Percentiles rank a stretch among this genome's conserved stretches.
These are phyloP conservation scores for Crithidia sp. DNA, from an alignment of 208 protist species.

Conservation along the genomic window DNA sequence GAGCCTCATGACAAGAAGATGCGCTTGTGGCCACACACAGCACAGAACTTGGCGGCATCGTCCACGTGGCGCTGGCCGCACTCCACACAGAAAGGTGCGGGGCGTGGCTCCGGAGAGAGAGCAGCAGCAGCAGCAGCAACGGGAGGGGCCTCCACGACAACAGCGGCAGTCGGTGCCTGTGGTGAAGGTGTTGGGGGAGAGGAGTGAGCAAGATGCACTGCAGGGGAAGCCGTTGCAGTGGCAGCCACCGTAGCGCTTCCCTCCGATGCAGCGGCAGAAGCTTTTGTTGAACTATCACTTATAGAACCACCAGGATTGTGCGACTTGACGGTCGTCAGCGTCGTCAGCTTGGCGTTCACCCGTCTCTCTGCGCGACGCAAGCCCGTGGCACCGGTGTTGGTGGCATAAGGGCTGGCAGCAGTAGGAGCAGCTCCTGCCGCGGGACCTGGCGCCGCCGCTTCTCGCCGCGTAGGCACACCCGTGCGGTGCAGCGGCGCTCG, in stretches of 20 bases:
- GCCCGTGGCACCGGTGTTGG: neutral
- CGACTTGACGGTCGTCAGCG: neutral
- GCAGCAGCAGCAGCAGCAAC: neutral
- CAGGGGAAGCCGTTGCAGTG: too few species aligned
- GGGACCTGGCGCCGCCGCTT: neutral
- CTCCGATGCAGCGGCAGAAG: neutral
- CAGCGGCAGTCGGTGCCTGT: neutral
- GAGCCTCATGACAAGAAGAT: slow-evolving; percentile 25
- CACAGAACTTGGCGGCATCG: slow-evolving; percentile 81
- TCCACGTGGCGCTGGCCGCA: slow-evolving; percentile 76
- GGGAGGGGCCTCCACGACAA: neutral
- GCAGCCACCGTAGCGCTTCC: neutral
- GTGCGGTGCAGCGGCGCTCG: neutral
- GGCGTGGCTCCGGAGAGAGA: neutral
- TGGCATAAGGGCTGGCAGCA: neutral
- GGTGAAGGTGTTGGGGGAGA: neutral
- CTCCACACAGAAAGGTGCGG: slow-evolving; percentile 48
- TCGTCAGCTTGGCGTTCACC: neutral
- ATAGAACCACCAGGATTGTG: neutral
- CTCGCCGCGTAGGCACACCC: neutral
- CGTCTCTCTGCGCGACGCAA: neutral
- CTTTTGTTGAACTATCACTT: neutral
- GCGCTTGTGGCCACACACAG: slow-evolving; percentile 79
- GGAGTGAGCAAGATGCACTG: neutral
- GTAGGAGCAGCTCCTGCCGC: neutral